Percentiles rank a stretch among this genome's conserved stretches.
These are phyloP conservation scores for Guadua angustifolia DNA, from an alignment of 176 grass and related monocot species.

Conservation along the genomic window DNA sequence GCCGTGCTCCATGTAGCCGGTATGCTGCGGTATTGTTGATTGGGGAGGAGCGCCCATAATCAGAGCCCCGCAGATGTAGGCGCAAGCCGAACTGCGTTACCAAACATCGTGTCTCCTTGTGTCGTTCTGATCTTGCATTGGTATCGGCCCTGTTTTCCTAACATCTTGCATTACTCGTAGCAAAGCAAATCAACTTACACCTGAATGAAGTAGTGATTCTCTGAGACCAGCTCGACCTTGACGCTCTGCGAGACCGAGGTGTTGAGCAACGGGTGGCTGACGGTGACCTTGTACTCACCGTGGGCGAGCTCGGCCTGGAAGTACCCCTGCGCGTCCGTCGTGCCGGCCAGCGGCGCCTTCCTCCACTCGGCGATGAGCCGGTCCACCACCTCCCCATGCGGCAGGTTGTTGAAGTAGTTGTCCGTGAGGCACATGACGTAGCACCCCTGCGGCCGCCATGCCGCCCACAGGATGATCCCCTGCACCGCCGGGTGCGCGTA, in stretches of 20 bases:
- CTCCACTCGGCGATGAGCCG: conserved; percentile 71
- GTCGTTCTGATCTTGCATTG: too few relatives aligned
- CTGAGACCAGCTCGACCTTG: conserved; percentile 57
- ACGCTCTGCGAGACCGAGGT: conserved; percentile 53
- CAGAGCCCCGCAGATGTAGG: too few relatives aligned
- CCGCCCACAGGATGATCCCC: conserved; percentile 77
- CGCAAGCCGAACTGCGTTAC: too few relatives aligned
- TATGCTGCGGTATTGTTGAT: too few relatives aligned
- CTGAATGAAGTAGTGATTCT: conserved; percentile 46
- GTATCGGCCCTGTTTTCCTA: too few relatives aligned
- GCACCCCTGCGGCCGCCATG: conserved; percentile 63
- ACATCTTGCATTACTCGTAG: conserved; percentile 6
- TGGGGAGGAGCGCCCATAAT: too few relatives aligned
- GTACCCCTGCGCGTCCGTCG: conserved; percentile 58
- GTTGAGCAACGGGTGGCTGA: conserved; percentile 60
- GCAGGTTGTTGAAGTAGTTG: conserved; percentile 72
- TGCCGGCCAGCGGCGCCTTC: conserved; percentile 37
- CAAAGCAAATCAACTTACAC: conserved; percentile 34
- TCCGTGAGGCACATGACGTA: conserved; percentile 88
- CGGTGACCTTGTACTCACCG: conserved; percentile 69
- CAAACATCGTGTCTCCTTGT: too few relatives aligned
- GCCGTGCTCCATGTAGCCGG: too few relatives aligned
- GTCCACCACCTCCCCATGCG: conserved; percentile 73
- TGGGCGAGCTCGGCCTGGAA: conserved; percentile 57
- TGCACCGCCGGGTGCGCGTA: conserved; percentile 85